Percentiles rank a stretch among this genome's conserved stretches.
Evolutionary conservation across 768 basidiomycete species (phyloP).

Genomic region (Dioszegia hungarica): DNA sequence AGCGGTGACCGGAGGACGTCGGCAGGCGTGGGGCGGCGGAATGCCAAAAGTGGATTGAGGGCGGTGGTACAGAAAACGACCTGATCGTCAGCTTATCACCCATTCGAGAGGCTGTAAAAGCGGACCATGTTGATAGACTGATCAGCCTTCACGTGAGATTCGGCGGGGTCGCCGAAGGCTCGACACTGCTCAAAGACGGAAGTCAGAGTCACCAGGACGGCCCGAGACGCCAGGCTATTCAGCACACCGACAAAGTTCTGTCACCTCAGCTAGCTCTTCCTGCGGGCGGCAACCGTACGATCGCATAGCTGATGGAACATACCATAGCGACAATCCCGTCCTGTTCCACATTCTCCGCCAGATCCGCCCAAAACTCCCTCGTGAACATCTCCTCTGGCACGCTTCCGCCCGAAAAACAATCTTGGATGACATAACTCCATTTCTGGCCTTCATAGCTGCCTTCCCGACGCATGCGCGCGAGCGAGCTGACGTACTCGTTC

Average conservation of each 20-base stretch:
- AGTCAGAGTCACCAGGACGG: conserved; percentile 67
- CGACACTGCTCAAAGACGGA: conserved; percentile 72
- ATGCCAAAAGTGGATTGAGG: conserved; percentile 39
- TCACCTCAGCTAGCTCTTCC: background rate
- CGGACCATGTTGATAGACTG: conserved; percentile 71
- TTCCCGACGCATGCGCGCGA: conserved; percentile 44
- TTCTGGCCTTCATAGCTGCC: conserved; percentile 8
- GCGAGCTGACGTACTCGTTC: conserved; percentile 59
- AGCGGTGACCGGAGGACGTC: conserved; percentile 40
- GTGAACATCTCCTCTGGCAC: conserved; percentile 83
- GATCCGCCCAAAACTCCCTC: conserved; percentile 70
- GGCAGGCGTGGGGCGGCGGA: conserved; percentile 26
- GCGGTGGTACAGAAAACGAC: conserved; percentile 72
- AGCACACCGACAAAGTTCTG: conserved; percentile 82
- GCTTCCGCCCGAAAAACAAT: conserved; percentile 91
- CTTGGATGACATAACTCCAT: conserved; percentile 70
- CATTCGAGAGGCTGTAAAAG: conserved; percentile 10
- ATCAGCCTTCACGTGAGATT: conserved; percentile 49
- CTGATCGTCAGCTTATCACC: conserved; percentile 50
- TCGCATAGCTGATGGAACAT: conserved; percentile 53
- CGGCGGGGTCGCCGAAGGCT: conserved; percentile 69
- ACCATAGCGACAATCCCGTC: conserved; percentile 80
- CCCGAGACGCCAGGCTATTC: conserved; percentile 59
- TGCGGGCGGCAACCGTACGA: no score
- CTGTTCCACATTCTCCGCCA: conserved; percentile 61